Evolutionary conservation across 225 moss, liverwort and hornwort species (phyloP), one percentile per base, ranked within the genome.

Genomic region (Marchantia paleacea): DNA sequence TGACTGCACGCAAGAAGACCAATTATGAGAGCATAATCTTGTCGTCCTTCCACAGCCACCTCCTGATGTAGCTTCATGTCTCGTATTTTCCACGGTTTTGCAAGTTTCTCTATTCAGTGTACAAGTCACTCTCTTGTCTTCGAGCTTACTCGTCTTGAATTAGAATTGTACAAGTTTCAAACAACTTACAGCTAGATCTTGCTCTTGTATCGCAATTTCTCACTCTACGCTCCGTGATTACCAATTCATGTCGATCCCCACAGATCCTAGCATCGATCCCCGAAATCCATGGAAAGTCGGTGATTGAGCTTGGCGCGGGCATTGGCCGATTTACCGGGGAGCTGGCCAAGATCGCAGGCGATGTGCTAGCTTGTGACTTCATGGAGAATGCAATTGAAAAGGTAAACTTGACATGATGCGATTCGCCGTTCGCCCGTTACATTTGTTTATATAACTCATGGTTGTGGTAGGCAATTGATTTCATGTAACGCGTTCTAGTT

Each of bases 301-400:
- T 99, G 47, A 91, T 99, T 75, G 99, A 99, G 89, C 94, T 99
- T 55, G 99, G 99, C 82, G 95, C 99, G 83, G 99, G 99, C 65
- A 95, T 99, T 79, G 99, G 99, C 53, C 93, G 99, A 14, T 99
- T 99, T 58, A 95, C 99, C 19, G 91, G 95, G 20, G 93, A 94
- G 61, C 89, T 95, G 80, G 95, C 95, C 3, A 84, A 84, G 82
- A 77, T 68, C 64, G 95, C 95, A 19, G 73, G 86, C 47, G 94
- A 91, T 72, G 92, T 99, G 50, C 14, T 95, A 22, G 95, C 95
- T 29, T 92, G 95, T 90, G 99, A 99, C 81, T 99, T 95, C 78
- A 99, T 99, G 95, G 91, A 99, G 6, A 95, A 91, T 76, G 91
- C 95, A 50, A 90, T 94, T 39, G 81, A 85, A 84, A 94, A 94